phyloP scores from a whole-genome alignment of 768 basidiomycete genomes.

The Phlegmacium glaucopus region DNA sequence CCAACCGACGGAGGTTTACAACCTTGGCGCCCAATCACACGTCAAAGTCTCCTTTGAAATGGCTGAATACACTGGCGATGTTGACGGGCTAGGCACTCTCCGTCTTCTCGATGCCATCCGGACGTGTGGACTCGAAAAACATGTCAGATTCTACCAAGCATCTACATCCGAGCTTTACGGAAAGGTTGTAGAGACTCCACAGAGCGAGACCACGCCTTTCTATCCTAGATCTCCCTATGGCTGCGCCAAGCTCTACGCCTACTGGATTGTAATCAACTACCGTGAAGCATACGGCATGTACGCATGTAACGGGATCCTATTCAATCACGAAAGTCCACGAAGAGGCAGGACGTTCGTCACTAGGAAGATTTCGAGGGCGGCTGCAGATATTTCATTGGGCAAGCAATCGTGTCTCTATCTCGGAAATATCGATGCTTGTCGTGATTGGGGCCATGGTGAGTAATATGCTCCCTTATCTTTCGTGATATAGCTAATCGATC shows the following conservation, averaged over 20 bases:
- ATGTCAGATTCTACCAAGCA: conserved; percentile 95
- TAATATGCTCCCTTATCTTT: conserved; percentile 8
- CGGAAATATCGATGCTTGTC: conserved; percentile 90
- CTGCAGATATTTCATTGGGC: conserved; percentile 85
- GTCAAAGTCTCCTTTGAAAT: conserved; percentile 99
- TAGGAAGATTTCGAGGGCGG: conserved; percentile 89
- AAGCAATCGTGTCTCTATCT: conserved; percentile 91
- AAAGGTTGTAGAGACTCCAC: conserved; percentile 93
- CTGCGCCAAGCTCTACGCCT: conserved; percentile 90
- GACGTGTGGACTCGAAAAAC: conserved; percentile 90
- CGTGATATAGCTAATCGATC: conserved; percentile 1
- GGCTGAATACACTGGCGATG: conserved; percentile 98
- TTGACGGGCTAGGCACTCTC: conserved; percentile 92
- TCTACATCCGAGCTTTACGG: conserved; percentile 98
- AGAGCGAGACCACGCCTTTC: conserved; percentile 95
- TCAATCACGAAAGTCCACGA: conserved; percentile 97
- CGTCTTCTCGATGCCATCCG: conserved; percentile 95
- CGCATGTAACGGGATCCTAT: conserved; percentile 94
- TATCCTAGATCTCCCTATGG: conserved; percentile 98
- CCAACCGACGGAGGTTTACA: conserved; percentile 95
- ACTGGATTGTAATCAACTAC: conserved; percentile 90
- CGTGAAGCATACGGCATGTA: conserved; percentile 96
- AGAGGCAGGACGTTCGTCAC: conserved; percentile 96
- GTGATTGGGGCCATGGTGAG: conserved; percentile 97
- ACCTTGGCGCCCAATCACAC: conserved; percentile 96